These are phyloP conservation scores for Simplicillium sp. DNA, from an alignment of 2,329 filamentous ascomycete species.

Conservation along the genomic window DNA sequence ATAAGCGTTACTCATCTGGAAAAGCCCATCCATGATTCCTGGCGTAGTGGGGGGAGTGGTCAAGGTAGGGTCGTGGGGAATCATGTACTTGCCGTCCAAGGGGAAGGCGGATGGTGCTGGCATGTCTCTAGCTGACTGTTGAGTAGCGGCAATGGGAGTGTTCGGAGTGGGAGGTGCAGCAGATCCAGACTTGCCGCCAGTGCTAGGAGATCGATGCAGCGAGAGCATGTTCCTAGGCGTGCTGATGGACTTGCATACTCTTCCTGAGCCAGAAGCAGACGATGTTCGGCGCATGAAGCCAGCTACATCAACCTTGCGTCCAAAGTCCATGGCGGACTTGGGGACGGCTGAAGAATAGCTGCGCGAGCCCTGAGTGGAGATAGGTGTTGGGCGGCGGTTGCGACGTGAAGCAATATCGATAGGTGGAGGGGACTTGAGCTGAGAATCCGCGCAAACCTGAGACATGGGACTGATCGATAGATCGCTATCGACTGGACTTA, in stretches of 20 bases:
- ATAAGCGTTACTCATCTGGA: constrained; percentile 27
- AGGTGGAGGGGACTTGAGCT: constrained; percentile 38
- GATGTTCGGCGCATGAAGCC: constrained; percentile 45
- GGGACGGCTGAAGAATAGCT: constrained; percentile 31
- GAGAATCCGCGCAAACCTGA: constrained; percentile 12
- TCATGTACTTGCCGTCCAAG: constrained; percentile 18
- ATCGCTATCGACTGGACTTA: constrained; percentile 1
- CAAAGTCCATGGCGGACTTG: constrained; percentile 37
- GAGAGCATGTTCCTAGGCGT: constrained; percentile 30
- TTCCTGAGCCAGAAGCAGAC: constrained; percentile 34
- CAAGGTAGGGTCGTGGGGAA: constrained; percentile 32
- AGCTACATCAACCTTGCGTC: constrained; percentile 32
- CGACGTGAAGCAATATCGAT: constrained; percentile 46
- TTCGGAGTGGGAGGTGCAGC: constrained; percentile 40
- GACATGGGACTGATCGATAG: constrained; percentile 4
- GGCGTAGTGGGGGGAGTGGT: constrained; percentile 46
- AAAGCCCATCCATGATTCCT: constrained; percentile 32
- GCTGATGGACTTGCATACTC: constrained; percentile 20
- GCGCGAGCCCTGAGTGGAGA: constrained; percentile 35
- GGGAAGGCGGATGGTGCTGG: constrained; percentile 23
- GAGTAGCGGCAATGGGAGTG: constrained; percentile 31
- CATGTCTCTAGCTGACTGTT: constrained; percentile 28
- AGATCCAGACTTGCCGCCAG: constrained; percentile 24
- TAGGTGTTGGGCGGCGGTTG: constrained; percentile 32
- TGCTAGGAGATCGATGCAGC: constrained; percentile 30